These are phyloP conservation scores for Ustilago nuda DNA, from an alignment of 1,284 basidiomycete genomes.

Conservation along the genomic window DNA sequence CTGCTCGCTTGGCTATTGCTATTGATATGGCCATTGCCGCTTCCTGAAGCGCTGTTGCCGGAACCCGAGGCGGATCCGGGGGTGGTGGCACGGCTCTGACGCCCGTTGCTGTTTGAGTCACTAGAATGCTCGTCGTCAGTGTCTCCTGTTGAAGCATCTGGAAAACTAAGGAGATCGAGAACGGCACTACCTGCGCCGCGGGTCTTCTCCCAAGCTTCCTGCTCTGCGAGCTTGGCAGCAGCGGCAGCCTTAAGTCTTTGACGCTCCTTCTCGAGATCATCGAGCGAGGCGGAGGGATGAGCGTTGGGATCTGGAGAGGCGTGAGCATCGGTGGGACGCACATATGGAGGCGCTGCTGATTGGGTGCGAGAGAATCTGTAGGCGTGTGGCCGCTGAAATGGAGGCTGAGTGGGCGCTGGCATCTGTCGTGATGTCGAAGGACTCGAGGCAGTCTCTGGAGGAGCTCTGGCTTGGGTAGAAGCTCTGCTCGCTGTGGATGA, in stretches of 20 bases:
- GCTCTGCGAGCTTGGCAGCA: constrained; percentile 57
- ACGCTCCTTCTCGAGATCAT: constrained; percentile 43
- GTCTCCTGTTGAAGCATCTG: constrained; percentile 33
- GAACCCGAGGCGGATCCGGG: constrained; percentile 38
- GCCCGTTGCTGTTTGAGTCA: constrained; percentile 3
- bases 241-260: constrained; percentile 44
- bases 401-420: constrained; percentile 39
- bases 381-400: constrained; percentile 34
- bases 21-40: constrained; percentile 13
- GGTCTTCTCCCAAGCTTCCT: constrained; percentile 63
- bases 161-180: constrained; percentile 53
- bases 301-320: not conserved
- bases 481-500: not conserved
- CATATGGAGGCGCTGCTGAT: constrained; percentile 34
- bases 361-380: constrained; percentile 32
- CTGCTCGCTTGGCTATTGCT: constrained; percentile 14
- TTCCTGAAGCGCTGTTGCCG: constrained; percentile 9
- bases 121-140: constrained; percentile 20
- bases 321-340: constrained; percentile 9
- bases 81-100: constrained; percentile 28
- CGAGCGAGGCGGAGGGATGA: constrained; percentile 8
- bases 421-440: constrained; percentile 19
- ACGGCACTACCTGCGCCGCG: constrained; percentile 64
- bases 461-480: constrained; percentile 5
- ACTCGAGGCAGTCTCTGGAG: constrained; percentile 7